Evolutionary conservation across 2,329 filamentous ascomycete genomes (phyloP).

Genomic region (Penicillium expansum): DNA sequence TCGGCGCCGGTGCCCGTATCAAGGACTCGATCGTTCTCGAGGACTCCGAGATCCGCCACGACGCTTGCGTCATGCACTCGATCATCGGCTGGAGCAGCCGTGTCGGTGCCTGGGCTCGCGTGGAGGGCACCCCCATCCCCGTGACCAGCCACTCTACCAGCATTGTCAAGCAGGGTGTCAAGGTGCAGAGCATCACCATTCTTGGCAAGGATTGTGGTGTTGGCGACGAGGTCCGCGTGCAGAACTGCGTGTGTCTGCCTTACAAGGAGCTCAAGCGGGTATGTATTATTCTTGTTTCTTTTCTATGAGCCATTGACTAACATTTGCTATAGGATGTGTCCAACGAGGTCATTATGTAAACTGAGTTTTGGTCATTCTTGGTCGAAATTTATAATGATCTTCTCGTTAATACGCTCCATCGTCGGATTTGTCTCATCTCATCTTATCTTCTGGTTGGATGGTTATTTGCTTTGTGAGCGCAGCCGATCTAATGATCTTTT

Average conservation of each 20-base stretch:
- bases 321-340: slow-evolving; percentile 34
- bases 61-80: slow-evolving; percentile 90
- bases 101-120: slow-evolving; percentile 95
- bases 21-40: slow-evolving; percentile 97
- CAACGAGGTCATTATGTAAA: slow-evolving; percentile 82
- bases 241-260: slow-evolving; percentile 96
- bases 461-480: slow-evolving; percentile 17
- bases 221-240: slow-evolving; percentile 89
- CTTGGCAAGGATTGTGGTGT: slow-evolving; percentile 94
- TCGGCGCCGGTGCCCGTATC: slow-evolving; percentile 84
- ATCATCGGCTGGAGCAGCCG: slow-evolving; percentile 97
- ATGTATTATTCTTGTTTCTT: slow-evolving; percentile 41
- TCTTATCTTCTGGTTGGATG: slow-evolving; percentile 18
- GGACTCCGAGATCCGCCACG: slow-evolving; percentile 93
- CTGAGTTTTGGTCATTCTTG: slow-evolving; percentile 10
- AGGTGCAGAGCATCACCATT: slow-evolving; percentile 98
- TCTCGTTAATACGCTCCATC: slow-evolving; percentile 17
- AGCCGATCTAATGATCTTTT: slow-evolving; percentile 11
- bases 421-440: slow-evolving; percentile 4
- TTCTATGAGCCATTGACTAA: slow-evolving; percentile 1
- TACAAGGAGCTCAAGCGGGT: slow-evolving; percentile 98
- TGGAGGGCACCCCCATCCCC: slow-evolving; percentile 89
- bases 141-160: slow-evolving; percentile 86
- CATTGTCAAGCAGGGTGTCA: slow-evolving; percentile 95
- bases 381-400: slow-evolving; percentile 20